Conservation (phyloP, 139 green algal genomes). For the Micractinium sp. region DNA sequence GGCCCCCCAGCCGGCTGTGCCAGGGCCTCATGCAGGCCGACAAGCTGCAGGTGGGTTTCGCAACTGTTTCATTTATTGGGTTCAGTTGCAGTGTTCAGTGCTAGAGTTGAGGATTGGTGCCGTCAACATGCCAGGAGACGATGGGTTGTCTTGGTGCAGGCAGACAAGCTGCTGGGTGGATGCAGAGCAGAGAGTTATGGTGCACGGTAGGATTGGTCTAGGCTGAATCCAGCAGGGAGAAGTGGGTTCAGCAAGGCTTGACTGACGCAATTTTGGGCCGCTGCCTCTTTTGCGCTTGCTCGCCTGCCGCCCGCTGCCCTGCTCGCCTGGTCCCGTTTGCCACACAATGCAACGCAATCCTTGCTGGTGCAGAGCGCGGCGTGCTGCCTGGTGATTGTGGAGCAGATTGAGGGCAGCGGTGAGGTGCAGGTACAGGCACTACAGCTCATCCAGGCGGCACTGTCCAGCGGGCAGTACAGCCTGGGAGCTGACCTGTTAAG, state of each 20-base stretch:
- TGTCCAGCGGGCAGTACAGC: constrained; percentile 68
- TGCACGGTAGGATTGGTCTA: too few species aligned
- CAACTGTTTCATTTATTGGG: background rate
- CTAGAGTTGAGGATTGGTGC: too few species aligned
- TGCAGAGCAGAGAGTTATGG: too few species aligned
- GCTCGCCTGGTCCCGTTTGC: background rate
- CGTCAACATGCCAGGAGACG: too few species aligned
- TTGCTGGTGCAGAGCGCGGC: constrained; percentile 60
- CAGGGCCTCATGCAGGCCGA: constrained; percentile 70
- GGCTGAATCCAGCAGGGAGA: too few species aligned
- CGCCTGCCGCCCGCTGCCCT: background rate
- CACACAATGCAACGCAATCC: background rate
- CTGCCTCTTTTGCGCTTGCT: background rate
- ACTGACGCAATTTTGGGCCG: too few species aligned
- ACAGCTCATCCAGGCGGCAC: constrained; percentile 64
- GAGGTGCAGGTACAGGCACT: constrained; percentile 67
- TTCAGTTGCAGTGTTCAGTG: background rate
- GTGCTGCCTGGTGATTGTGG: constrained; percentile 83
- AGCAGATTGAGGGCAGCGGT: constrained; percentile 74
- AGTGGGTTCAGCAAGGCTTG: too few species aligned
- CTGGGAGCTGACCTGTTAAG: constrained; percentile 83
- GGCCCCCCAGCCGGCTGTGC: constrained; percentile 71
- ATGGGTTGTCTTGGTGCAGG: too few species aligned
- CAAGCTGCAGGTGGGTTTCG: constrained; percentile 35
- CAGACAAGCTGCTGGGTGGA: background rate